Evolutionary conservation across 345 rosid species (phyloP).

Genomic region (Linum usitatissimum): DNA sequence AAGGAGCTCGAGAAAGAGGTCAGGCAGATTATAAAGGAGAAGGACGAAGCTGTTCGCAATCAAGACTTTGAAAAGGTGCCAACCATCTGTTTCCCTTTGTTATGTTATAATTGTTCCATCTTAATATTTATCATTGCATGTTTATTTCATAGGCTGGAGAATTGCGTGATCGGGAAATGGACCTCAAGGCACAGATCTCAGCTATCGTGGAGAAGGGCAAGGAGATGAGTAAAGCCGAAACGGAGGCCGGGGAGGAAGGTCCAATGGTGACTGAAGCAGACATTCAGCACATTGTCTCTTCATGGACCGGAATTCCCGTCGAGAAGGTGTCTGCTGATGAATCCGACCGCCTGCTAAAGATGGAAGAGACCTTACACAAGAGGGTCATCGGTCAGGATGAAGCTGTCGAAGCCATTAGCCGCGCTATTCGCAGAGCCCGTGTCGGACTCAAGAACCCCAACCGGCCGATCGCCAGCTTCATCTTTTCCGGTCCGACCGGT

Average conservation of each 20-base stretch:
- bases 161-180: constrained; percentile 86
- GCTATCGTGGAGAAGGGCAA: constrained; percentile 79
- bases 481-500: constrained; percentile 99
- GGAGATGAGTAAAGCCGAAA: constrained; percentile 92
- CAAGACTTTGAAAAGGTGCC: constrained; percentile 95
- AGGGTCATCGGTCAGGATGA: constrained; percentile 96
- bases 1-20: constrained; percentile 94
- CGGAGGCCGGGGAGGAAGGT: constrained; percentile 77
- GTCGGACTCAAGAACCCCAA: constrained; percentile 96
- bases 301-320: constrained; percentile 99
- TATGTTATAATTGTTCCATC: background rate
- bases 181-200: constrained; percentile 78
- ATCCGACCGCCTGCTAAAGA: constrained; percentile 83
- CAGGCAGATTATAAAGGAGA: constrained; percentile 84
- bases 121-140: background rate
- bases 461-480: constrained; percentile 93
- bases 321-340: constrained; percentile 95
- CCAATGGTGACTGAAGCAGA: constrained; percentile 74
- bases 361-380: constrained; percentile 93
- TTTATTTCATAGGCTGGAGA: constrained; percentile 65
- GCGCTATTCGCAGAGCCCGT: constrained; percentile 95
- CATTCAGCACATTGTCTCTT: constrained; percentile 85
- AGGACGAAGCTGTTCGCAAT: constrained; percentile 87
- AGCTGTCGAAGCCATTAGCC: constrained; percentile 89
- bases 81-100: background rate